Evolutionary conservation across 164 flowering plant species (phyloP), one percentile per base, ranked within the genome.

Genomic region (Brasenia schreberi): DNA sequence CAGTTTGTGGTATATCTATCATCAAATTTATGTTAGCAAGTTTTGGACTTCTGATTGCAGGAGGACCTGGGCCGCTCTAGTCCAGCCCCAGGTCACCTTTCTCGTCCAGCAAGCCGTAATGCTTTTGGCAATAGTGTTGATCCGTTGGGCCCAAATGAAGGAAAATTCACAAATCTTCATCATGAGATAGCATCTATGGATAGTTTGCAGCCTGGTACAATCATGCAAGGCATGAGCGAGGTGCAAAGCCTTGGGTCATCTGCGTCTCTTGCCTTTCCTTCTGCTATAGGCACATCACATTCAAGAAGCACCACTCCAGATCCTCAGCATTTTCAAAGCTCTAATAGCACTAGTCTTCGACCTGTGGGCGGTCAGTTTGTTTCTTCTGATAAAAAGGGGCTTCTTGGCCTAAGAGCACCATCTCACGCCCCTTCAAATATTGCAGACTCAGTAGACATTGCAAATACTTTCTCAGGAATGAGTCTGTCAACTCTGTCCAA

Each of bases 221-320:
- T 70, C 69, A 72, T 64, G 43, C 82, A 74, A 66, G 81, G 77
- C 2, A 49, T 65, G 7, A 64, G 84, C 68, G 71, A 72, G 18
- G 64, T 45, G 14, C 82, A 73, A 63, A 80, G 70, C 53, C 43
- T 70, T 61, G 79, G 78, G 63, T 71, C 82, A 59, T 73, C 84
- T 2, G 75, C 76, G 43, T 73, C 90, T 66, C 86, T 84, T 69
- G 70, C 80, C 43, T 87, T 81, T 83, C 88, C 88, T 63, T 78
- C 97, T 71, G 83, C 92, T 66, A 64, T 88, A 62, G 91, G 90
- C 77, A 77, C 83, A 19, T 84, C 96, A 56, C 77, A 83, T 75
- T 83, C 97, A 27, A 80, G 94, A 78, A 90, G 87, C 76, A 74
- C 80, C 56, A 85, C 94, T 7, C 92, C 92, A 65, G 97, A 90